These are phyloP conservation scores for Suillus clintonianus DNA, from an alignment of 768 basidiomycete species.

Conservation along the genomic window DNA sequence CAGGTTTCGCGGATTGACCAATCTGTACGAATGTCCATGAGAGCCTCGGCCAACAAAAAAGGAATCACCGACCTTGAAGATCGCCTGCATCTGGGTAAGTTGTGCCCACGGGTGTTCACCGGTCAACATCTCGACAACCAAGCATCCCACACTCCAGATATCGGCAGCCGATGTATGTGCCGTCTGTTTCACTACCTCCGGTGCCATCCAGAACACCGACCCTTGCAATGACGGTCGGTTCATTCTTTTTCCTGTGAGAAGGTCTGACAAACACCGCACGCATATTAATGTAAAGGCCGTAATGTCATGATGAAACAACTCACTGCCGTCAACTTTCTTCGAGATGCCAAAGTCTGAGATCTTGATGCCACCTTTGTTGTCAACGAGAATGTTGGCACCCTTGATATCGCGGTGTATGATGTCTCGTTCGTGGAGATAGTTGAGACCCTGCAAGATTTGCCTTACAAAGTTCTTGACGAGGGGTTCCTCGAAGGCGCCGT, in stretches of 20 bases:
- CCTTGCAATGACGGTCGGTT: slow-evolving; percentile 95
- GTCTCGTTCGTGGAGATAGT: slow-evolving; percentile 97
- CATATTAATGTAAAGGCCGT: slow-evolving; percentile 34
- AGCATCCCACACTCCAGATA: slow-evolving; percentile 95
- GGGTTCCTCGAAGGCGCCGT: slow-evolving; percentile 92
- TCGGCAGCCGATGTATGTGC: slow-evolving; percentile 90
- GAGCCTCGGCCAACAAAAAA: neutral
- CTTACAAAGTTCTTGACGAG: slow-evolving; percentile 91
- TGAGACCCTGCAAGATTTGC: slow-evolving; percentile 86
- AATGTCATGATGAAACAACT: slow-evolving; percentile 37
- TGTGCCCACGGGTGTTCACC: slow-evolving; percentile 96
- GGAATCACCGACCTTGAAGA: slow-evolving; percentile 73
- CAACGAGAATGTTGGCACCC: slow-evolving; percentile 97
- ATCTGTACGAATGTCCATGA: slow-evolving; percentile 55
- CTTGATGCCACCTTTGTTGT: slow-evolving; percentile 97
- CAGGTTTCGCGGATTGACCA: slow-evolving; percentile 84
- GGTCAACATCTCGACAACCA: slow-evolving; percentile 96
- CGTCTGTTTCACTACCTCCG: slow-evolving; percentile 96
- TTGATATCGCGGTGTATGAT: slow-evolving; percentile 99
- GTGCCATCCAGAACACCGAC: slow-evolving; percentile 99
- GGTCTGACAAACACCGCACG: slow-evolving; percentile 26
- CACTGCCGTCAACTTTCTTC: slow-evolving; percentile 96
- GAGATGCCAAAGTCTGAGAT: slow-evolving; percentile 97
- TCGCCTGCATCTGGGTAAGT: slow-evolving; percentile 98
- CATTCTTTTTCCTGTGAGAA: slow-evolving; percentile 62